A percentile compares a stretch with the other conserved stretches of the same genome.
Conservation (phyloP, 805 yeast species). For the Myxozyma udenii region DNA sequence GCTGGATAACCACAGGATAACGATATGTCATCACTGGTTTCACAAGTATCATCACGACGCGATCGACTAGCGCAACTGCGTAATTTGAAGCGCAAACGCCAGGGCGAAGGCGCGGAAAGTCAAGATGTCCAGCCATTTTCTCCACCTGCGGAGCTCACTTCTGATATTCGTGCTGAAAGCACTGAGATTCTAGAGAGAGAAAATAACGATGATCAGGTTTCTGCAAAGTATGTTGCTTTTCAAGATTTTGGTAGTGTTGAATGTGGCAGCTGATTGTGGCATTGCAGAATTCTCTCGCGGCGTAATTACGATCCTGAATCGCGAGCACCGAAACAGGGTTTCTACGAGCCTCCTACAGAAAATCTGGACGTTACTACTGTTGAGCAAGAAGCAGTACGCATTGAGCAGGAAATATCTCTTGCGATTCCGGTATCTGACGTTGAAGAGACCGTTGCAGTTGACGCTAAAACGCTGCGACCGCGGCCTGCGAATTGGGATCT, state of each 20-base stretch:
- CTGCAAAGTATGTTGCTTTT: too few species aligned
- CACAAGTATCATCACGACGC: conserved; percentile 36
- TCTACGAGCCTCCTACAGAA: conserved; percentile 31
- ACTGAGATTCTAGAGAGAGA: not conserved
- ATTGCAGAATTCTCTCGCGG: conserved; percentile 11
- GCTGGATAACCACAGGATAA: too few species aligned
- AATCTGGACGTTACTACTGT: conserved; percentile 21
- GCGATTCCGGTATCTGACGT: conserved; percentile 35
- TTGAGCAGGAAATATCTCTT: conserved; percentile 35
- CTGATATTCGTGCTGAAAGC: not conserved
- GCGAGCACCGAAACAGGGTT: conserved; percentile 35
- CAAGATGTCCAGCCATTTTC: not conserved
- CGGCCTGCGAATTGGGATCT: conserved; percentile 40
- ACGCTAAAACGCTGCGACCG: conserved; percentile 32
- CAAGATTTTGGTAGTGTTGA: too few species aligned
- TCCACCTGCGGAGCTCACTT: not conserved
- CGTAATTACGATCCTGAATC: conserved; percentile 36
- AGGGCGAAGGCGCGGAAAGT: conserved; percentile 8
- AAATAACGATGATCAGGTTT: too few species aligned
- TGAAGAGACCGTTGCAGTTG: conserved; percentile 29
- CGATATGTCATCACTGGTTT: conserved; percentile 32
- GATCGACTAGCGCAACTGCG: conserved; percentile 38
- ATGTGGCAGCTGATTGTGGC: too few species aligned
- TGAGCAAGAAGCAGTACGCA: conserved; percentile 37
- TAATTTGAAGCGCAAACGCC: conserved; percentile 31